These are phyloP conservation scores for Rosa rugosa DNA, from an alignment of 306 rosid genomes.

Conservation along the genomic window DNA sequence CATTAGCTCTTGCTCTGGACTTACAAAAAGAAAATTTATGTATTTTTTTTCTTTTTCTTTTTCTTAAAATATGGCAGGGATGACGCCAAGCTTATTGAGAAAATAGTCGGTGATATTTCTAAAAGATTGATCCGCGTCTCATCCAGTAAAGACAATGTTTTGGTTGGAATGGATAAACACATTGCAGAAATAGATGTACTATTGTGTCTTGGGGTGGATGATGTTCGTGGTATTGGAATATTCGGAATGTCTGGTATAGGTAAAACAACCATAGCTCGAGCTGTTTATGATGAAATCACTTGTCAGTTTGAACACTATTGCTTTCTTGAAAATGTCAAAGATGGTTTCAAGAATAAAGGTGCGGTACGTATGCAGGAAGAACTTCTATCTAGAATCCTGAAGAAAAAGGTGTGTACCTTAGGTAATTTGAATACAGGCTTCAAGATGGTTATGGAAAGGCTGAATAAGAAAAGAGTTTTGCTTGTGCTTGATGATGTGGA, in stretches of 20 bases:
- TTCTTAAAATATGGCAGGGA: not conserved
- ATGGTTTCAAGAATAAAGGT: not conserved
- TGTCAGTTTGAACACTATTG: not conserved
- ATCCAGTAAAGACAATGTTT: not conserved
- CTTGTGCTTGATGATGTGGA: constrained; percentile 1
- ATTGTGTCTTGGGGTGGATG: not conserved
- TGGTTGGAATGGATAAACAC: constrained; percentile 19
- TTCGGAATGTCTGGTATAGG: constrained; percentile 20
- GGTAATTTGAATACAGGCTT: not conserved
- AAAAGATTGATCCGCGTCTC: not conserved
- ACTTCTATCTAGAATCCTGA: not conserved
- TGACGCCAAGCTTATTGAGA: not conserved
- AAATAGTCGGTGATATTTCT: not conserved
- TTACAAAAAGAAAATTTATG: not conserved
- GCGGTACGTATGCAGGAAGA: not conserved
- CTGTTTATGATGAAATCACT: not conserved
- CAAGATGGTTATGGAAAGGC: not conserved
- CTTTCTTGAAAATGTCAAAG: constrained; percentile 22
- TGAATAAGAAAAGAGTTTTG: not conserved
- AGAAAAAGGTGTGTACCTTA: not conserved
- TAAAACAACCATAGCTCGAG: constrained; percentile 7
- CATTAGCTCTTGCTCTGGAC: not conserved
- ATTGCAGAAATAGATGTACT: not conserved
- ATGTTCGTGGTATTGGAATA: constrained; percentile 15
- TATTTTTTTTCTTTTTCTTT: not conserved